phyloP scores from a whole-genome alignment of 2,329 filamentous ascomycete genomes.

The Diaporthe vexans region DNA sequence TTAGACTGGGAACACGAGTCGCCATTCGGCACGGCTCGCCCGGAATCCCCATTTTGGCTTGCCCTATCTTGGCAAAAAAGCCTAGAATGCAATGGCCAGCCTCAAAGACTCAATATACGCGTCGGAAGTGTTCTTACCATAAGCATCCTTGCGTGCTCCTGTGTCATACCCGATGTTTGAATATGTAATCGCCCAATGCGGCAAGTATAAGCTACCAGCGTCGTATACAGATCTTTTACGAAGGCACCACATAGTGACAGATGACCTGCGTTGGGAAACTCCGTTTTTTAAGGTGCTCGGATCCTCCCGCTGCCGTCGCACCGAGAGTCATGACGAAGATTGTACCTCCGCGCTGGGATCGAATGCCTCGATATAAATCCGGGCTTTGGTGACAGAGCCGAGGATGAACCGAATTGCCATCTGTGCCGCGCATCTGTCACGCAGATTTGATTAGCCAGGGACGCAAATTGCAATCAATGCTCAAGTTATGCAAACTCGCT shows the following conservation, averaged over 20 bases:
- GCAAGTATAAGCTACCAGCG: not conserved
- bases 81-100: not conserved
- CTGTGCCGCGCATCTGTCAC: not conserved
- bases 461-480: not conserved
- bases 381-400: not conserved
- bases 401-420: not conserved
- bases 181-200: not conserved
- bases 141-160: not conserved
- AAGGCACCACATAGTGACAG: no score
- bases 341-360: not conserved
- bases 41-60: not conserved
- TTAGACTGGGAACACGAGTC: slow-evolving; percentile 7
- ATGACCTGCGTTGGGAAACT: not conserved
- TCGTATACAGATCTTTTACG: not conserved
- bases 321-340: slow-evolving; percentile 1
- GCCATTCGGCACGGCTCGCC: not conserved
- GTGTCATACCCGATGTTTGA: not conserved
- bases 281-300: not conserved
- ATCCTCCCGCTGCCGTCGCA: not conserved
- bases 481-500: not conserved
- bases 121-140: not conserved
- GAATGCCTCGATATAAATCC: not conserved
- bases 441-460: not conserved
- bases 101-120: not conserved
- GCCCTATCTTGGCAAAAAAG: not conserved